Percentiles rank a stretch among this genome's conserved stretches.
Conservation (phyloP, 2,329 filamentous ascomycete species). For the Claviceps paspali region DNA sequence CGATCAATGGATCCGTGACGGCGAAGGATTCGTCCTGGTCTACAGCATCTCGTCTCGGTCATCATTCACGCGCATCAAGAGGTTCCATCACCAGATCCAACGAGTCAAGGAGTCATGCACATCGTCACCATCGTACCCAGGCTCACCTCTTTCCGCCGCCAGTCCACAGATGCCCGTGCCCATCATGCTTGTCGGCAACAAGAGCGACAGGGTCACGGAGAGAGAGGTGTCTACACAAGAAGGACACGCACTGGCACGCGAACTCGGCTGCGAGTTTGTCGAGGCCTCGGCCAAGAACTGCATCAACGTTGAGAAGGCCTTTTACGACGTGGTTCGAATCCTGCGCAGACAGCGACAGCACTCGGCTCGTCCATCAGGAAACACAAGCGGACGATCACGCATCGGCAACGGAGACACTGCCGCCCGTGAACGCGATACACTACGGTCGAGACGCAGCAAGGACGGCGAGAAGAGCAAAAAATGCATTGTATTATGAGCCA, state of each 20-base stretch:
- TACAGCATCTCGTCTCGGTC: constrained; percentile 97
- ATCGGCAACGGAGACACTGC: constrained; percentile 21
- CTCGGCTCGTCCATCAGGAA: constrained; percentile 23
- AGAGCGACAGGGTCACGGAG: constrained; percentile 91
- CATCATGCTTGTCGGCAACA: constrained; percentile 97
- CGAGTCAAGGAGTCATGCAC: constrained; percentile 85
- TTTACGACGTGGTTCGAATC: constrained; percentile 92
- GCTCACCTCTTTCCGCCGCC: constrained; percentile 51
- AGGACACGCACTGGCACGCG: constrained; percentile 77
- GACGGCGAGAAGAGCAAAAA: constrained; percentile 22
- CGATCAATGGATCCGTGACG: constrained; percentile 97
- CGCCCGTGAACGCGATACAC: constrained; percentile 16
- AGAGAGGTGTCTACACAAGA: constrained; percentile 94
- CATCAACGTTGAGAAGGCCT: constrained; percentile 96
- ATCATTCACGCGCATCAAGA: constrained; percentile 86
- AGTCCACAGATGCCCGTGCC: constrained; percentile 57
- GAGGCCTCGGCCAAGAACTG: constrained; percentile 96
- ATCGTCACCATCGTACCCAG: constrained; percentile 61
- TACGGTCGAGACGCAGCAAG: constrained; percentile 19
- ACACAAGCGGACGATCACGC: constrained; percentile 22
- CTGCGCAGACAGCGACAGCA: constrained; percentile 67
- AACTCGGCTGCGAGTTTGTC: constrained; percentile 90
- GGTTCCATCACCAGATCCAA: constrained; percentile 94
- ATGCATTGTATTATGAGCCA: constrained; percentile 26
- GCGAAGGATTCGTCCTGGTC: constrained; percentile 92